Conservation (phyloP, 139 green algal species). For the Closterium sp. region DNA sequence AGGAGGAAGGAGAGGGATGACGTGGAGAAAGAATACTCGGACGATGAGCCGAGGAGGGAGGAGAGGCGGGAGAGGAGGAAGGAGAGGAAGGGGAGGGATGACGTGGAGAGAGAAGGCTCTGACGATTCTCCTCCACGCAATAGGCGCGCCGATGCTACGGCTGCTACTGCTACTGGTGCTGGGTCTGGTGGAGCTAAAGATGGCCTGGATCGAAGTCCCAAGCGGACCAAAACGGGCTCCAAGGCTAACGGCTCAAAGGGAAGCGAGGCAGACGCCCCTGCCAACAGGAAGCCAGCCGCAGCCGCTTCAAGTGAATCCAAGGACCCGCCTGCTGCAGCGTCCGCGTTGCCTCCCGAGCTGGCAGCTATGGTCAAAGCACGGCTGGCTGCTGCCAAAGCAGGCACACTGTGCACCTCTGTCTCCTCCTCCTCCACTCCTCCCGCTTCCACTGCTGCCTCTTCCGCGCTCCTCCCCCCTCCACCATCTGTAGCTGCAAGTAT, state of each 20-base stretch:
- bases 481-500: background rate
- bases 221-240: background rate
- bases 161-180: background rate
- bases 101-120: background rate
- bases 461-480: background rate
- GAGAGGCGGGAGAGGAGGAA: background rate
- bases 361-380: background rate
- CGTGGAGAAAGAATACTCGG: background rate
- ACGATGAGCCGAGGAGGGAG: background rate
- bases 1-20: background rate
- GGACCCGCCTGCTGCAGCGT: background rate
- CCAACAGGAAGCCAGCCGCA: background rate
- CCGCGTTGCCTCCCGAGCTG: background rate
- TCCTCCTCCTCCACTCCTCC: background rate
- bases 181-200: too few species aligned
- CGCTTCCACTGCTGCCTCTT: background rate
- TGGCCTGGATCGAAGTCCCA: background rate
- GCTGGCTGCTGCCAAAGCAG: background rate
- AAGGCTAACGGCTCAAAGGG: background rate
- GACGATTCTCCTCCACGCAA: background rate
- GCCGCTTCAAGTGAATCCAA: background rate
- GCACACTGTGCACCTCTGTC: background rate
- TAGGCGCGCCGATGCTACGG: too few species aligned
- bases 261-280: background rate
- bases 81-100: background rate